Base-by-base conservation (phyloP, 202 grass and related monocot species). In the Eragrostis tef region DNA sequence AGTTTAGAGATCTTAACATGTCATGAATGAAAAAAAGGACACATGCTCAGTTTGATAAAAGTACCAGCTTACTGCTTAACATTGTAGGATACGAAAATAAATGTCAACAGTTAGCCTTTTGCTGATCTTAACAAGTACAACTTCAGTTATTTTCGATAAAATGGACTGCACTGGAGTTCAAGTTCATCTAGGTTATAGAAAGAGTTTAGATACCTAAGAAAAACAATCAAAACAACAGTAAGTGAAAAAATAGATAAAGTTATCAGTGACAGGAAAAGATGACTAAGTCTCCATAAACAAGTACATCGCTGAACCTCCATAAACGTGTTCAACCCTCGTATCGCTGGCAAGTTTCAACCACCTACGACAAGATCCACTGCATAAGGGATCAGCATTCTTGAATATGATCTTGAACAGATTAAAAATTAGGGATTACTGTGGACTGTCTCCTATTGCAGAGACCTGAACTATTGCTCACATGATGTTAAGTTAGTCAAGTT, bases 301-400 rank as follows among this genome's bases (percentile, higher is more conserved):
- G 51, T 42, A 43, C 27, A 84, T 43, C 42, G 54, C 15, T 70
- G 48, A 78, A 85, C 66, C 44, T 53, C 49, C 74, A 78, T 64
- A 79, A 71, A 22, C 53, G 76, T 75, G 26, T 66, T 77, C 82
- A 71, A 51, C 45, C 21, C 74, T 71, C 21, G 62, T 43, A 62
- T 3, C 19, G 9, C 82, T 70, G 65, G 20, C 82, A 71, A 13
- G 74, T 62, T 84, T 78, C 73, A 43, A 34, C 64, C 13, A 46
- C 41, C 64, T 19, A 20, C 0, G 75, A 70, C 54, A 84, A 50
- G 51, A 77, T 84, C 61, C 54, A 64, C 31, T 56, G 70, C 5
- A 31, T 20, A 70, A 77, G 46, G 42, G 52, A 19, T 41, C 50
- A 41, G 5, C 31, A 15, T 60, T 22, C 46, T 84, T 70, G 14